A percentile compares a stretch with the other conserved stretches of the same genome.
Evolutionary conservation across 225 moss, liverwort and hornwort species (phyloP).

Genomic region (Sphagnum contortum): DNA sequence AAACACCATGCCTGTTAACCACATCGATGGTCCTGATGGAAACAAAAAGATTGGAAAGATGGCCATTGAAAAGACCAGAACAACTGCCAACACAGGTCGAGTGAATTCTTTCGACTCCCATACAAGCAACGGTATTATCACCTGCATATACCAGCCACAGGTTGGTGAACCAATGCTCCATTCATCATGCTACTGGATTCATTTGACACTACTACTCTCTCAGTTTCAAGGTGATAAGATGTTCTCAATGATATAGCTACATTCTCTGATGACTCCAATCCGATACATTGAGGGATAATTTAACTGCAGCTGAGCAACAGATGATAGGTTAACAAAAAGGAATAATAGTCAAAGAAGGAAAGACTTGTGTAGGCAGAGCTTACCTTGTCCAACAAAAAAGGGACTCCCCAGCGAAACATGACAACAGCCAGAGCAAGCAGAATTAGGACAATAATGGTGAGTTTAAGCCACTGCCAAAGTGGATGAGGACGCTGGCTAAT

Average conservation of each 20-base stretch:
- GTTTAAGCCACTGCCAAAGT: slow-evolving; percentile 57
- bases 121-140: slow-evolving; percentile 72
- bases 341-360: neutral
- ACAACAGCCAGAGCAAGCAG: slow-evolving; percentile 29
- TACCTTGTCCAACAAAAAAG: slow-evolving; percentile 79
- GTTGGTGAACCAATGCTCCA: neutral
- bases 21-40: slow-evolving; percentile 98
- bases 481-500: slow-evolving; percentile 24
- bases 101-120: slow-evolving; percentile 89
- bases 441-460: slow-evolving; percentile 23
- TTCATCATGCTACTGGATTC: too few species aligned
- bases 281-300: neutral
- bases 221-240: neutral
- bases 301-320: neutral
- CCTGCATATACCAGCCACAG: slow-evolving; percentile 34
- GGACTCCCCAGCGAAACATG: slow-evolving; percentile 51
- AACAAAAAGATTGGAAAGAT: slow-evolving; percentile 67
- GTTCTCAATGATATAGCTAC: slow-evolving; percentile 7
- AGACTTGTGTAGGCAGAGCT: neutral
- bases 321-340: neutral
- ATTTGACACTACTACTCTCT: too few species aligned
- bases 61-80: slow-evolving; percentile 75
- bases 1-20: slow-evolving; percentile 94
- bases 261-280: neutral
- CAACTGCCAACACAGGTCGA: slow-evolving; percentile 76